These are phyloP conservation scores for Globisporangium sylvaticum DNA, from an alignment of 352 stramenopile species.

Conservation along the genomic window DNA sequence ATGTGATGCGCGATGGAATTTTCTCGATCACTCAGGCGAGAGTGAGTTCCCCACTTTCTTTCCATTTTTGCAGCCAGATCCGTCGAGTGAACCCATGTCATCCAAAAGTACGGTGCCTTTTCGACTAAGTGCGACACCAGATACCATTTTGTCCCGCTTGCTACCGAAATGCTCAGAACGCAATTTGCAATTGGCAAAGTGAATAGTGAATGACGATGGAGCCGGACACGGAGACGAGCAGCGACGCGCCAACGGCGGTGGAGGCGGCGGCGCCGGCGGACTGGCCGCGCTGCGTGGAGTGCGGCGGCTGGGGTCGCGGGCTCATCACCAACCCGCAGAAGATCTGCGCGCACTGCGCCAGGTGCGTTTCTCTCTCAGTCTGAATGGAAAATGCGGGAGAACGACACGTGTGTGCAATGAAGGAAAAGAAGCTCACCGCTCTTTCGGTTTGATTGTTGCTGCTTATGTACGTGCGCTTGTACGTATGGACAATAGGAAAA, in stretches of 20 bases:
- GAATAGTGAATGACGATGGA: neutral
- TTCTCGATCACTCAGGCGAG: neutral
- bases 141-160: neutral
- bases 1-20: neutral
- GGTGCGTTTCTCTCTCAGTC: slow-evolving; percentile 22
- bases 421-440: neutral
- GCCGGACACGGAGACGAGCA: neutral
- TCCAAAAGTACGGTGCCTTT: neutral
- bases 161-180: neutral
- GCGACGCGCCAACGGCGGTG: neutral
- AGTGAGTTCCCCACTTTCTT: neutral
- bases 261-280: slow-evolving; percentile 10
- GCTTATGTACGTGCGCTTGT: neutral
- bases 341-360: slow-evolving; percentile 70
- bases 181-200: neutral
- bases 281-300: slow-evolving; percentile 62
- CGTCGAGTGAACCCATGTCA: neutral
- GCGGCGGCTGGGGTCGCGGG: slow-evolving; percentile 61
- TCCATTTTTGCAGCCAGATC: neutral
- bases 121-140: neutral
- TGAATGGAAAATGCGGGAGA: neutral
- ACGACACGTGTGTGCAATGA: neutral
- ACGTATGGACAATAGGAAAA: slow-evolving; percentile 24
- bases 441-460: neutral
- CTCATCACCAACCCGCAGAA: slow-evolving; percentile 70